Conservation (phyloP, 2,329 filamentous ascomycete genomes). For the Chaetomiaceae sp. region DNA sequence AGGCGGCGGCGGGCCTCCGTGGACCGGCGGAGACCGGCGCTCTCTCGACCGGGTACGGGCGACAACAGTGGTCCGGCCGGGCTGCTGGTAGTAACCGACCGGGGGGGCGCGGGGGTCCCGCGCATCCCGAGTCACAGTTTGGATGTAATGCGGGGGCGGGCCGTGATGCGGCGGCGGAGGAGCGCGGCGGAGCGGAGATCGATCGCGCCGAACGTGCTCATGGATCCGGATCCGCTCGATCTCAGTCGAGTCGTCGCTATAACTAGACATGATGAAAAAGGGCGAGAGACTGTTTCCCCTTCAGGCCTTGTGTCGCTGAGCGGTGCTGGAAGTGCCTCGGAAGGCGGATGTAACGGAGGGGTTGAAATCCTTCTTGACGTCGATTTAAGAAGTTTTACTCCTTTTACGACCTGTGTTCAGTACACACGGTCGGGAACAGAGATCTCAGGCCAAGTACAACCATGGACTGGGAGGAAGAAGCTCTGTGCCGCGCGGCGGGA, state of each 20-base stretch:
- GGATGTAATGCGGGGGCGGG: constrained; percentile 41
- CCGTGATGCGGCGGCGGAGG: constrained; percentile 18
- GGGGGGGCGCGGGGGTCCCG: constrained; percentile 27
- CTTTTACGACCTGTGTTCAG: too few species aligned
- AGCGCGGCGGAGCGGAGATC: constrained; percentile 25
- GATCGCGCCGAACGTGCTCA: constrained; percentile 7
- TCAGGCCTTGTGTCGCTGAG: too few species aligned
- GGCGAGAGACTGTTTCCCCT: background rate
- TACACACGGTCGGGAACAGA: too few species aligned
- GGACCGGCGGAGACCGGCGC: constrained; percentile 37
- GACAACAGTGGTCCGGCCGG: constrained; percentile 37
- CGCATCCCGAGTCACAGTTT: constrained; percentile 24
- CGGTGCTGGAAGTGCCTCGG: background rate
- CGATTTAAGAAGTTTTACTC: too few species aligned
- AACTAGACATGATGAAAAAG: constrained; percentile 15
- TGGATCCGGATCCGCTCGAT: constrained; percentile 33
- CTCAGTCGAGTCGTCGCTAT: constrained; percentile 48
- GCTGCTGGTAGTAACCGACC: constrained; percentile 34
- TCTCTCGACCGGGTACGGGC: constrained; percentile 41
- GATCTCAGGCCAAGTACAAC: background rate
- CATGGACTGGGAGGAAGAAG: constrained; percentile 5
- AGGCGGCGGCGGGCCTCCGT: constrained; percentile 24
- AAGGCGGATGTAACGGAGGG: background rate
- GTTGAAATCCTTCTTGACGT: too few species aligned
- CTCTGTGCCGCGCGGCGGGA: constrained; percentile 16